Base-by-base conservation (phyloP, 148 eudicot species). In the Camellia sinensis region DNA sequence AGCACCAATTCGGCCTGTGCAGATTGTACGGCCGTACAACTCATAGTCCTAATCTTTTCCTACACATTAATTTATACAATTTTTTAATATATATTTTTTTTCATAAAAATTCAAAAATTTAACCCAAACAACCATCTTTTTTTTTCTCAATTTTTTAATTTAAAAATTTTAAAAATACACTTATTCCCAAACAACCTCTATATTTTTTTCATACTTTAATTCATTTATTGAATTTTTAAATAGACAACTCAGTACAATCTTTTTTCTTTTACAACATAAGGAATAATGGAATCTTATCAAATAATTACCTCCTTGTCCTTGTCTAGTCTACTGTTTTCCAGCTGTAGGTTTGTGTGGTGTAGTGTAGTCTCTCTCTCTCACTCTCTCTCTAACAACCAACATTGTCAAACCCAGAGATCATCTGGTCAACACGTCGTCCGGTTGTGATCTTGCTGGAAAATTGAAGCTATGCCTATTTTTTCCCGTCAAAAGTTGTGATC, bases 381-480 rank as follows among this genome's bases (percentile, higher is more conserved):
- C 37, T 29, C 37, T 29, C 37, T 29, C 37, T 29, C 37, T 29
- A 52, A 3, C 5, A 6, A 4, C 15, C 19, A 82, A 15, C 53
- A 41, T 66, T 64, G 80, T 82, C 82, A 82, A 79, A 79, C 37
- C 37, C 37, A 69, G 17, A 14, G 14, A 75, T 68, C 53, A 75
- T 75, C 18, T 54, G 79, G 87, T 84, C 87, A 81, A 84, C 73
- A 66, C 44, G 13, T 44, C 45, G 37, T 37, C 71, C 59, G 80
- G 82, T 80, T 86, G 84, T 83, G 82, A 77, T 83, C 87, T 86
- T 78, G 82, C 88, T 83, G 88, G 85, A 80, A 29, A 67, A 12
- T 68, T n/a, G 53, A 82, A 82, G 83, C 71, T 67, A 66, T 74
- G 84, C 73, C 81, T 19, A 22, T 21, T 54, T 80, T 7, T 68